These are phyloP conservation scores for Talaromyces piceae DNA, from an alignment of 2,329 filamentous ascomycete genomes.

Conservation along the genomic window DNA sequence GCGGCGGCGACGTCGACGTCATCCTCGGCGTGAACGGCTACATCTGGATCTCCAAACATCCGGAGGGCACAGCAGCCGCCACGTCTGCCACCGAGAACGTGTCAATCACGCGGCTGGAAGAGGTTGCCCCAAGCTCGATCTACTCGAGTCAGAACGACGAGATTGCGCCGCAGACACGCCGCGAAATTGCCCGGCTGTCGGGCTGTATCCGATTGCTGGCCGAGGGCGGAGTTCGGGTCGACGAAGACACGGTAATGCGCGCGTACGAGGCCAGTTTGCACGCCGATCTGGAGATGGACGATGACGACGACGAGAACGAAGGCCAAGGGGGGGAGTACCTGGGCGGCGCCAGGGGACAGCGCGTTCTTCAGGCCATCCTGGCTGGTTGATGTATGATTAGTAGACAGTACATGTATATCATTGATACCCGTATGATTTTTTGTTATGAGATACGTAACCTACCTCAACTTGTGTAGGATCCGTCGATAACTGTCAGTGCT, in stretches of 20 bases:
- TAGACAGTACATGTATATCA: background rate
- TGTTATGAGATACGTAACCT: background rate
- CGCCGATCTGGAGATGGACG: conserved; percentile 42
- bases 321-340: conserved; percentile 36
- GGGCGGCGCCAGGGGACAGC: conserved; percentile 32
- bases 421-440: background rate
- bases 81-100: conserved; percentile 45
- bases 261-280: conserved; percentile 79
- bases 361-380: conserved; percentile 28
- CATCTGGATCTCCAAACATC: conserved; percentile 87
- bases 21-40: conserved; percentile 94
- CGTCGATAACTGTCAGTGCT: no score
- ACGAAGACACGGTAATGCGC: conserved; percentile 78
- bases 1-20: conserved; percentile 62
- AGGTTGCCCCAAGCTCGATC: conserved; percentile 73
- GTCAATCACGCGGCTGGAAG: conserved; percentile 77
- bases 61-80: conserved; percentile 45
- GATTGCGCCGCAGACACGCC: conserved; percentile 67
- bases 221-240: conserved; percentile 72
- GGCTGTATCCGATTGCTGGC: conserved; percentile 78
- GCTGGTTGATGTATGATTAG: conserved; percentile 11
- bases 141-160: conserved; percentile 94
- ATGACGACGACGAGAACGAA: conserved; percentile 29
- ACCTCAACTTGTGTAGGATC: no score
- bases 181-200: conserved; percentile 78